Conservation (phyloP, 2,329 filamentous ascomycete genomes). For the Colletotrichum ledebouriae region DNA sequence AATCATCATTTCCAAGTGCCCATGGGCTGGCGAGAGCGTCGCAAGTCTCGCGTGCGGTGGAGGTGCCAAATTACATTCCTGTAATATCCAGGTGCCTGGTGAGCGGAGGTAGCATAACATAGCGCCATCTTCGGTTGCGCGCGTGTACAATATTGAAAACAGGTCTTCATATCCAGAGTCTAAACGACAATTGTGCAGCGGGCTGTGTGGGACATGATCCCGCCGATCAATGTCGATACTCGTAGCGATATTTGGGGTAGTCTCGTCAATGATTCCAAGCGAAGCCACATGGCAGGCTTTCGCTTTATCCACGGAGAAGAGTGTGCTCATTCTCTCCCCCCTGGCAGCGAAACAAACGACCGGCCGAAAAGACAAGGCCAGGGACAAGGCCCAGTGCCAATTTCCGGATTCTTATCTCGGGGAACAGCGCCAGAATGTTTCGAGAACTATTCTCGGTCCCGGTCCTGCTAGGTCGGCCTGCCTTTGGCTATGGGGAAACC, state of each 20-base stretch:
- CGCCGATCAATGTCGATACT: slow-evolving; percentile 2
- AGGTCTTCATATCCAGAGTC: neutral
- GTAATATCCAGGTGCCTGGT: slow-evolving; percentile 1
- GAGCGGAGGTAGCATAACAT: slow-evolving; percentile 17
- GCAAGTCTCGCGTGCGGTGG: neutral
- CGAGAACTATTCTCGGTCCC: slow-evolving; percentile 29
- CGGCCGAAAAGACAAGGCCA: slow-evolving; percentile 17
- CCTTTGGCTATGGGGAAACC: slow-evolving; percentile 1
- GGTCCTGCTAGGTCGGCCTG: neutral
- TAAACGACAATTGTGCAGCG: neutral
- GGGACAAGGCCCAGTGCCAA: slow-evolving; percentile 28
- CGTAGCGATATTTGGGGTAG: neutral
- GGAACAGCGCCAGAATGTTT: slow-evolving; percentile 33
- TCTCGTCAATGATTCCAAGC: slow-evolving; percentile 1
- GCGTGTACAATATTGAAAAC: slow-evolving; percentile 30
- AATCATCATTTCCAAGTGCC: slow-evolving; percentile 1
- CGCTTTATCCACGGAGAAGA: neutral
- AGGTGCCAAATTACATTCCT: slow-evolving; percentile 7
- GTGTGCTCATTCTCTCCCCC: neutral
- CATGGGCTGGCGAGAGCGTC: slow-evolving; percentile 13
- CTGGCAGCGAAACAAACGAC: slow-evolving; percentile 16
- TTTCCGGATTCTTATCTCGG: slow-evolving; percentile 36
- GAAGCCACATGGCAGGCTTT: slow-evolving; percentile 9
- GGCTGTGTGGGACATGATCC: neutral
- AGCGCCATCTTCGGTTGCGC: slow-evolving; percentile 4